A percentile compares a stretch with the other conserved stretches of the same genome.
Conservation (phyloP, 169 alveolate genomes). For the Cryptosporidium tyzzeri region DNA sequence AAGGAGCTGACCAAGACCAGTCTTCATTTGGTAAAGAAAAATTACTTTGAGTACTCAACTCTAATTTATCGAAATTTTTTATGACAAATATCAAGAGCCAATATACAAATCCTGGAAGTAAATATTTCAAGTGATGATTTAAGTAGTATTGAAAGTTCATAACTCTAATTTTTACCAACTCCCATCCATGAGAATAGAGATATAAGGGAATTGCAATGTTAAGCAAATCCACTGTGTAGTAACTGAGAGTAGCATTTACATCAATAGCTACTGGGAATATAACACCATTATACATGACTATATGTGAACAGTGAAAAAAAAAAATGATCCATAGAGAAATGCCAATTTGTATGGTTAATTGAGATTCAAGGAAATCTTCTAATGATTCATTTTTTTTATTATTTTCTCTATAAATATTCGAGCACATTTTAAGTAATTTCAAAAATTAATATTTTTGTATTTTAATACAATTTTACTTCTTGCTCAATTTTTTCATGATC, state of each 20-base stretch:
- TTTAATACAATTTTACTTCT: not conserved
- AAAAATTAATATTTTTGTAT: not conserved
- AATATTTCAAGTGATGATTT: constrained; percentile 4
- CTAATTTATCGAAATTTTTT: constrained; percentile 6
- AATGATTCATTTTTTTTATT: not conserved
- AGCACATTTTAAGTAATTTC: not conserved
- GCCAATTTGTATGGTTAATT: constrained; percentile 22
- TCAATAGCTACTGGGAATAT: constrained; percentile 19
- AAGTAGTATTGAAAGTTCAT: constrained; percentile 12
- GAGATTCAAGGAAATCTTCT: not conserved
- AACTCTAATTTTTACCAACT: not conserved
- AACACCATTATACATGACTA: not conserved
- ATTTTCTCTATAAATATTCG: not conserved
- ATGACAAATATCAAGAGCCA: not conserved
- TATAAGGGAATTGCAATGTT: constrained; percentile 40
- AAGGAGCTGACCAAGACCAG: constrained; percentile 34
- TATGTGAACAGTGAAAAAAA: constrained; percentile 24
- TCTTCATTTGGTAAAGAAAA: not conserved
- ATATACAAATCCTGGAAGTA: constrained; percentile 42
- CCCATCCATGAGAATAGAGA: constrained; percentile 28
- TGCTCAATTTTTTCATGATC: not conserved
- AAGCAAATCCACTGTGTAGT: constrained; percentile 12
- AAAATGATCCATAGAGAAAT: constrained; percentile 17
- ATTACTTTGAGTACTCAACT: not conserved
- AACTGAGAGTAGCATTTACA: not conserved